Percentiles rank a stretch among this genome's conserved stretches.
Evolutionary conservation across 176 grass and related monocot genomes (phyloP).

Genomic region (Phoenix roebelenii): DNA sequence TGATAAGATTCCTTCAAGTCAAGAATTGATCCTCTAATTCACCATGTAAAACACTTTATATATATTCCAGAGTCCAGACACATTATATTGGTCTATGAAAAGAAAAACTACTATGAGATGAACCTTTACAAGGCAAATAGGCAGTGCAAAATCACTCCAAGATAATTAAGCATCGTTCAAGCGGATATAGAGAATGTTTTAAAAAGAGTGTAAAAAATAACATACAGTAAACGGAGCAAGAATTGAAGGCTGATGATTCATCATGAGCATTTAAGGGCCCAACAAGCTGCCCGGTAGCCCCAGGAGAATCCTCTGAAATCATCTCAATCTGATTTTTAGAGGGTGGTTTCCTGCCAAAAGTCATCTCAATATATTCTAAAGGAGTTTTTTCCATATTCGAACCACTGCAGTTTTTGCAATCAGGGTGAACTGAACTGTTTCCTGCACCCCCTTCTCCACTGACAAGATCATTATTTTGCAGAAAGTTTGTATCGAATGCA

Average conservation of each 20-base stretch:
- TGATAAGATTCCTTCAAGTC: too few relatives aligned
- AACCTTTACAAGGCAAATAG: too few relatives aligned
- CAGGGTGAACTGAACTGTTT: not conserved
- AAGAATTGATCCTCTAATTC: too few relatives aligned
- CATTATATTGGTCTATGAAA: too few relatives aligned
- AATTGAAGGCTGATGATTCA: not conserved
- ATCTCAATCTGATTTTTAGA: constrained; percentile 37
- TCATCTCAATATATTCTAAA: constrained; percentile 37
- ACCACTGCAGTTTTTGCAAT: not conserved
- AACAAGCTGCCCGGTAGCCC: constrained; percentile 2
- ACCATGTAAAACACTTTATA: too few relatives aligned
- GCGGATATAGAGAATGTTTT: too few relatives aligned
- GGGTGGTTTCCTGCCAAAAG: constrained; percentile 50
- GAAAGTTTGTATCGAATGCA: not conserved
- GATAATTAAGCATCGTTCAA: too few relatives aligned
- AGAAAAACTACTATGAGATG: too few relatives aligned
- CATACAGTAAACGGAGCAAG: not conserved
- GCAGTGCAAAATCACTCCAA: too few relatives aligned
- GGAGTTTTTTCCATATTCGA: not conserved
- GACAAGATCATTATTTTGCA: not conserved
- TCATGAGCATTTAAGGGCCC: not conserved
- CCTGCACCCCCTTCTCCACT: not conserved
- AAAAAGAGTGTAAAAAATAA: too few relatives aligned
- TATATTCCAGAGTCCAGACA: too few relatives aligned
- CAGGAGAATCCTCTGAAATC: constrained; percentile 31